These are phyloP conservation scores for Eutypa lata DNA, from an alignment of 2,329 filamentous ascomycete genomes.

Conservation along the genomic window DNA sequence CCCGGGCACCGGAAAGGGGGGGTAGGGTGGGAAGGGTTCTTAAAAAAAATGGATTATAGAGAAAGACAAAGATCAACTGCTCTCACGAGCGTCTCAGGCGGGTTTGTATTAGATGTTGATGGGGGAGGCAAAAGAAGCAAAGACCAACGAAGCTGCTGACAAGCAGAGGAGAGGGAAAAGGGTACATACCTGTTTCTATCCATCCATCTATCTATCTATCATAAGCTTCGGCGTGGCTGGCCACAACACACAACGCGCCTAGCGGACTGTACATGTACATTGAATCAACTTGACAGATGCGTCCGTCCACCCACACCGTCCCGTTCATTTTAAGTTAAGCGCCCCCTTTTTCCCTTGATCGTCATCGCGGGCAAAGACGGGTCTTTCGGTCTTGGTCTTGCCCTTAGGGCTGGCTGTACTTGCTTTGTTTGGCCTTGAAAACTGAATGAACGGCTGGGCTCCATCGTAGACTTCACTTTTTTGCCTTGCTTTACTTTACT, in stretches of 20 bases:
- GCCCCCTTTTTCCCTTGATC: too few species aligned
- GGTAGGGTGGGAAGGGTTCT: constrained; percentile 15
- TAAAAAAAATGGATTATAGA: constrained; percentile 25
- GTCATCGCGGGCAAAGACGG: too few species aligned
- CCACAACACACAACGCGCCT: not conserved
- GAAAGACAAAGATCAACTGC: constrained; percentile 18
- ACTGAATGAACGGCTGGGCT: too few species aligned
- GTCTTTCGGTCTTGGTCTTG: too few species aligned
- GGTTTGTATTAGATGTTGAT: constrained; percentile 1
- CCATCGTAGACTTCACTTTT: too few species aligned
- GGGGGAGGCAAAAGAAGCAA: not conserved
- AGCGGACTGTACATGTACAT: not conserved
- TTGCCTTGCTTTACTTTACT: too few species aligned
- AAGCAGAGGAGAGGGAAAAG: not conserved
- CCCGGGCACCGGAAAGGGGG: constrained; percentile 20
- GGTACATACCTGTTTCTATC: not conserved
- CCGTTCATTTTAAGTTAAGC: too few species aligned
- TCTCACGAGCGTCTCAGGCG: constrained; percentile 20
- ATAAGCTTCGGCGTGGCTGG: not conserved
- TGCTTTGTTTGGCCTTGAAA: too few species aligned
- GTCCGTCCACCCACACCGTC: not conserved
- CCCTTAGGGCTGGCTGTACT: too few species aligned
- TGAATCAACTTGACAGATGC: too few species aligned
- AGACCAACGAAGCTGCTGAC: too few species aligned
- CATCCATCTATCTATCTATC: not conserved